Conservation (phyloP, 371 early-diverging fungal species). For the Zancudomyces culisetae region DNA sequence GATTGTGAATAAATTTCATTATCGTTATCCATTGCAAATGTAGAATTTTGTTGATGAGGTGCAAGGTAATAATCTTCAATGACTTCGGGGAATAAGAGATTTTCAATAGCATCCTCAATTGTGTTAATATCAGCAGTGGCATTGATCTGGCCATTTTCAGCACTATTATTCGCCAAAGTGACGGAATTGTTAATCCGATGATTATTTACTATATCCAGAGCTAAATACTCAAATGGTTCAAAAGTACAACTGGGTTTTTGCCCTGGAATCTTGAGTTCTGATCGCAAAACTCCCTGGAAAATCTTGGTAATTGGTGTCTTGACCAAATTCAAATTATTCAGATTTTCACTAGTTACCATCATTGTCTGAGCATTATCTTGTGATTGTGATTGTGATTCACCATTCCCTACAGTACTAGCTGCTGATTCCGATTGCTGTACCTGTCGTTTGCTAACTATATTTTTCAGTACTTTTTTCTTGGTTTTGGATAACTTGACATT, state of each 20-base stretch:
- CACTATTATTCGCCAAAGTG: too few relatives aligned
- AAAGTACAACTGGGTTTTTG: constrained; percentile 53
- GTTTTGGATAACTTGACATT: constrained; percentile 1
- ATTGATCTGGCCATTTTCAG: too few relatives aligned
- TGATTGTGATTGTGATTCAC: too few relatives aligned
- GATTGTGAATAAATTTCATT: too few relatives aligned
- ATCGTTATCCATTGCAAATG: too few relatives aligned
- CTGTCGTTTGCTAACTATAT: background rate
- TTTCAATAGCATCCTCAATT: constrained; percentile 73
- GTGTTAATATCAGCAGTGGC: too few relatives aligned
- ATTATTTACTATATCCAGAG: constrained; percentile 88
- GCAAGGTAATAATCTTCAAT: constrained; percentile 59
- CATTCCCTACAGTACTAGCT: background rate
- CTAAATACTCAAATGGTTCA: constrained; percentile 77
- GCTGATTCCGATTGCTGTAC: background rate
- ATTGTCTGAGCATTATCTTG: too few relatives aligned
- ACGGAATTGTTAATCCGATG: too few relatives aligned
- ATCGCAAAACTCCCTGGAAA: constrained; percentile 69
- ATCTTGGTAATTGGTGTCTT: constrained; percentile 55
- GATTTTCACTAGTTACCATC: too few relatives aligned
- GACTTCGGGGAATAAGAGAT: constrained; percentile 51
- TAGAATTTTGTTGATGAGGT: too few relatives aligned
- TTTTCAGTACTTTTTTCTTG: background rate
- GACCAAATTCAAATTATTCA: constrained; percentile 8
- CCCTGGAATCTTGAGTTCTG: constrained; percentile 51